Evolutionary conservation across 78 protist genomes (phyloP).

Genomic region (Acrasis kona): DNA sequence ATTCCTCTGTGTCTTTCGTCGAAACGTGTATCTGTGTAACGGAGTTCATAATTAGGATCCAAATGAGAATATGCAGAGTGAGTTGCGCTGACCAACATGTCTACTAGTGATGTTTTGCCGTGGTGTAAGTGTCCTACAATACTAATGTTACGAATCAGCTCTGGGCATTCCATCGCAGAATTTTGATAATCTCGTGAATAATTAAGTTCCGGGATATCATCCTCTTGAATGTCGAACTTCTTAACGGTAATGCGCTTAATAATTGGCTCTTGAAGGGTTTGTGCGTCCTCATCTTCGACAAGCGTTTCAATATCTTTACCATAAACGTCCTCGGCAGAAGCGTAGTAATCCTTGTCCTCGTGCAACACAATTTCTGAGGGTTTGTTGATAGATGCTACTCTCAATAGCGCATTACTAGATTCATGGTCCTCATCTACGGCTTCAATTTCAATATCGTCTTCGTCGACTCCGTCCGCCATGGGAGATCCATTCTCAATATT

Average conservation of each 20-base stretch:
- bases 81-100: constrained; percentile 75
- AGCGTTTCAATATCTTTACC: constrained; percentile 79
- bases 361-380: constrained; percentile 51
- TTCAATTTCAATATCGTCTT: constrained; percentile 43
- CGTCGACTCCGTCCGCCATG: constrained; percentile 21
- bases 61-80: constrained; percentile 47
- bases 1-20: constrained; percentile 85
- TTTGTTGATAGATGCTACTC: neutral
- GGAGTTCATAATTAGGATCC: constrained; percentile 28
- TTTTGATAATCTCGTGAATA: constrained; percentile 31
- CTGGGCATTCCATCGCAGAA: constrained; percentile 46
- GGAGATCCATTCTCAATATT: neutral
- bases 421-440: constrained; percentile 1
- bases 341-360: constrained; percentile 96
- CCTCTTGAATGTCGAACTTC: constrained; percentile 27
- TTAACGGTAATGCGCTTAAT: constrained; percentile 66
- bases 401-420: neutral
- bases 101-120: constrained; percentile 92
- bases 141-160: constrained; percentile 77
- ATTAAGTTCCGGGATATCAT: constrained; percentile 24
- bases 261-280: constrained; percentile 87
- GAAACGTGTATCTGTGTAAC: constrained; percentile 85
- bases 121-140: constrained; percentile 79
- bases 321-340: constrained; percentile 78
- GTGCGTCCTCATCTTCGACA: constrained; percentile 97